phyloP scores from a whole-genome alignment of 2,329 filamentous ascomycete genomes.

The Nannizziopsis arthrosporioides region DNA sequence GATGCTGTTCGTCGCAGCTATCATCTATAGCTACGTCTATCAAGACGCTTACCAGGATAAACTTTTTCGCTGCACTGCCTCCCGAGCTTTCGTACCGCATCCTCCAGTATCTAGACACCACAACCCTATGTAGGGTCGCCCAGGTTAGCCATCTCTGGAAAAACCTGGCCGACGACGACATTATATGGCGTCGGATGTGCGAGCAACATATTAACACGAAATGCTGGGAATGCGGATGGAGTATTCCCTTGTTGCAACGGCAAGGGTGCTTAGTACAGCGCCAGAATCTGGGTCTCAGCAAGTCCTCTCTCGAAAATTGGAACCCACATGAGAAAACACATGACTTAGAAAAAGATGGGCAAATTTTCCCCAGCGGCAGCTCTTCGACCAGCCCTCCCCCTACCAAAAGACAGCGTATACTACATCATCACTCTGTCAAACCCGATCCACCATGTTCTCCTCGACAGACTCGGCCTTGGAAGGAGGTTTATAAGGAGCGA shows the following conservation, averaged over 20 bases:
- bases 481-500: slow-evolving; percentile 91
- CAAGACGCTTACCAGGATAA: neutral
- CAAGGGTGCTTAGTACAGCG: slow-evolving; percentile 40
- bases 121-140: neutral
- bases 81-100: slow-evolving; percentile 1
- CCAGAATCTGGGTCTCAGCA: neutral
- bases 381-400: slow-evolving; percentile 14
- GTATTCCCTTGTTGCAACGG: slow-evolving; percentile 73
- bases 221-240: slow-evolving; percentile 92
- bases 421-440: neutral
- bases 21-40: neutral
- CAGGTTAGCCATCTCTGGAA: slow-evolving; percentile 87
- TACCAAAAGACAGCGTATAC: neutral
- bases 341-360: slow-evolving; percentile 33
- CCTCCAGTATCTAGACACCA: slow-evolving; percentile 1
- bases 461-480: slow-evolving; percentile 57
- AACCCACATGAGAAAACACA: slow-evolving; percentile 75
- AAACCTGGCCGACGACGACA: slow-evolving; percentile 80
- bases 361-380: slow-evolving; percentile 29
- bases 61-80: neutral
- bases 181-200: slow-evolving; percentile 97
- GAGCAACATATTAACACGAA: slow-evolving; percentile 91
- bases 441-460: neutral
- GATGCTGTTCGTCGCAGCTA: slow-evolving; percentile 13
- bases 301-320: slow-evolving; percentile 48